Conservation (phyloP, 805 yeast genomes). For the Schwanniomyces pseudopolymorphus region DNA sequence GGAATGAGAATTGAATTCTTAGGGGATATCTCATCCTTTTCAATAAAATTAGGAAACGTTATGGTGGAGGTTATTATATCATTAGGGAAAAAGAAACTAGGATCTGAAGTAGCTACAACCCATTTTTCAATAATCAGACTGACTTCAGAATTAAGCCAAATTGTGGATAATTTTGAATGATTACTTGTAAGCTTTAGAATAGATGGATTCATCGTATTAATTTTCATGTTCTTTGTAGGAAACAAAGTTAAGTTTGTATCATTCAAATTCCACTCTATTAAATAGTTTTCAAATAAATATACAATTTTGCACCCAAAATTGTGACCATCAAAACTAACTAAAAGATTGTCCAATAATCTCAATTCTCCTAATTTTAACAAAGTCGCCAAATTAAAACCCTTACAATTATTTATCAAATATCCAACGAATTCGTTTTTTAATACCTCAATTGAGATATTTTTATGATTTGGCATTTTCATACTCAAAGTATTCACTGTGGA, state of each 20-base stretch:
- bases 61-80: constrained; percentile 38
- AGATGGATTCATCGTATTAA: constrained; percentile 23
- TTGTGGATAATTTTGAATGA: constrained; percentile 5
- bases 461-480: constrained; percentile 16
- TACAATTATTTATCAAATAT: constrained; percentile 23
- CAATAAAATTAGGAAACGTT: constrained; percentile 6
- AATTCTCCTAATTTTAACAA: constrained; percentile 33
- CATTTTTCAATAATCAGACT: constrained; percentile 41
- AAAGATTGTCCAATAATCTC: constrained; percentile 34
- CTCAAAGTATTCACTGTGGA: constrained; percentile 17
- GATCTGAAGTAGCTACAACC: constrained; percentile 42
- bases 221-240: constrained; percentile 10
- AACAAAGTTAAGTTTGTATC: constrained; percentile 7
- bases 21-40: background rate
- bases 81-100: constrained; percentile 27
- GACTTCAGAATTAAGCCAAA: constrained; percentile 28
- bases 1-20: background rate
- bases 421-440: constrained; percentile 29
- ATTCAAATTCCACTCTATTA: constrained; percentile 22
- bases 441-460: constrained; percentile 21
- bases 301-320: constrained; percentile 13
- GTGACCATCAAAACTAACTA: constrained; percentile 17
- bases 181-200: constrained; percentile 18
- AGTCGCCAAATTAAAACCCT: constrained; percentile 20
- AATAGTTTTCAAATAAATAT: constrained; percentile 34